Base-by-base conservation (phyloP, 768 basidiomycete species). In the Tylopilus sp. region DNA sequence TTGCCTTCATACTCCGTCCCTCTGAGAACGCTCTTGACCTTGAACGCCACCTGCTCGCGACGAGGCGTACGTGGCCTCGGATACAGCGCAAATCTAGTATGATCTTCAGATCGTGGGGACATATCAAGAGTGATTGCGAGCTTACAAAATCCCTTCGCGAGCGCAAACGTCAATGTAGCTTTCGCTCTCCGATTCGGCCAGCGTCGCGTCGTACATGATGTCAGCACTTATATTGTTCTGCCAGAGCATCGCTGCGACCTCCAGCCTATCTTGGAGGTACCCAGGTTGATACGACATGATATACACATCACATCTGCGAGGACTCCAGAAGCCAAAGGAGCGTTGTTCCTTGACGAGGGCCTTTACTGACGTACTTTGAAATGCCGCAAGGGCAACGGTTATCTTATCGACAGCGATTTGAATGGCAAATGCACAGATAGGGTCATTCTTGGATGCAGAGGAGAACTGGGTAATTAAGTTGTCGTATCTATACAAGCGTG, bases 271-370 rank as follows among this genome's bases (percentile, higher is more conserved):
- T 55, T 83, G 80, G 31, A 93, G 71, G 60, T 83, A 77, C 10
- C 91, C 90, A 8, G 81, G 73, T 54, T 88, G 83, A 53, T 85
- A 88, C 0, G 88, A 88, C 23, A 91, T 81, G 12, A 93, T 76
- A 56, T 92, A 93, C 11, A 93, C 91, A 56, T 93, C 91, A 57
- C 91, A 92, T 35, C 89, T 76, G 15, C 90, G 78, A n/a, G 91
- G 91, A 66, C 88, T 88, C 89, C 88, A 93, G 62, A 82, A 88
- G 0, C 91, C 91, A 54, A 91, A 93, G 0, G 91, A 91, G 11
- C 82, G 80, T 53, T 84, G 81, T 60, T 91, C 88, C 65, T 86
- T 91, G 47, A 90, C 73, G 6, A 90, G 74, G 3, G 78, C 77
- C 63, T 82, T 83, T 33, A 89, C 78, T 1, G 85, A 83, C 1